Conservation (phyloP, 768 basidiomycete genomes). For the Leccinum disarticulatum region DNA sequence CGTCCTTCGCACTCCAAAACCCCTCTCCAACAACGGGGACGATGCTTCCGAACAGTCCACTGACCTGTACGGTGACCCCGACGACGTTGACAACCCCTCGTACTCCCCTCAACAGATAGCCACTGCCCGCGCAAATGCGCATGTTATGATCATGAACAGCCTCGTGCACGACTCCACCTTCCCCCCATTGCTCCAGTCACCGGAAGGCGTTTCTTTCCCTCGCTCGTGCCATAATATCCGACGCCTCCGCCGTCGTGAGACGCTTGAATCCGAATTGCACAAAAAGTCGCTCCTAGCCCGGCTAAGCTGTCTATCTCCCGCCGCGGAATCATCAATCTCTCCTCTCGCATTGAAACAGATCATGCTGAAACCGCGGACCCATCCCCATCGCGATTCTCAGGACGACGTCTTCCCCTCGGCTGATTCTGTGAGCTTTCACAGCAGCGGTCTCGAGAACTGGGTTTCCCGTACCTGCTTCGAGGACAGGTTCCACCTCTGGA, state of each 20-base stretch:
- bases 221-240: slow-evolving; percentile 51
- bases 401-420: slow-evolving; percentile 23
- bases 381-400: slow-evolving; percentile 38
- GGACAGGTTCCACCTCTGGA: slow-evolving; percentile 61
- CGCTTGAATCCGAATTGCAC: slow-evolving; percentile 47
- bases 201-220: slow-evolving; percentile 45
- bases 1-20: slow-evolving; percentile 22
- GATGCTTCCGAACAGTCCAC: slow-evolving; percentile 40
- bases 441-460: slow-evolving; percentile 67
- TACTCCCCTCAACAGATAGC: slow-evolving; percentile 28
- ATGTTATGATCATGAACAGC: slow-evolving; percentile 45
- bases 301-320: slow-evolving; percentile 40
- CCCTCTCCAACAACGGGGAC: slow-evolving; percentile 28
- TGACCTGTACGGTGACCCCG: slow-evolving; percentile 30
- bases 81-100: slow-evolving; percentile 15
- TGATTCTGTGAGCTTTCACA: slow-evolving; percentile 29
- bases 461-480: slow-evolving; percentile 73
- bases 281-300: slow-evolving; percentile 50
- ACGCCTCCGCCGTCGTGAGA: slow-evolving; percentile 37
- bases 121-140: slow-evolving; percentile 40
- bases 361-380: slow-evolving; percentile 27
- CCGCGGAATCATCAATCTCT: slow-evolving; percentile 45
- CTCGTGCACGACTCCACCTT: slow-evolving; percentile 40
- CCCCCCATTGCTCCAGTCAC: slow-evolving; percentile 48
- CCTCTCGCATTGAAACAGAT: slow-evolving; percentile 40